Base-by-base conservation (phyloP, 768 basidiomycete species). In the Pholiota molesta region DNA sequence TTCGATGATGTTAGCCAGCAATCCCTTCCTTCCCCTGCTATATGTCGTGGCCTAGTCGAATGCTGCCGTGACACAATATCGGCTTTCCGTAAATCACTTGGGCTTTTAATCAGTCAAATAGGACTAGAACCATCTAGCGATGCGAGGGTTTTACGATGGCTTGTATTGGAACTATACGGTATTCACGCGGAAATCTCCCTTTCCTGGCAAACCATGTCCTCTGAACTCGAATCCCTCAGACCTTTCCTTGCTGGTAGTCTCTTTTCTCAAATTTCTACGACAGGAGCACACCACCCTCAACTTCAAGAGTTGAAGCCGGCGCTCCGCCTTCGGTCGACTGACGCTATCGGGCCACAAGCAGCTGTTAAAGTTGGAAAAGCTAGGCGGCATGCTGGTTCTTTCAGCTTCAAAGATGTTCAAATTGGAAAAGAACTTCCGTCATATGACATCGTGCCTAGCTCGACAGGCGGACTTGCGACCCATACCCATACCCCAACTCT, bases 341-440 rank as follows among this genome's bases (percentile, higher is more conserved):
- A 67, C 8, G 23, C 9, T 17, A 65, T 54, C 31, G 67, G 21
- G 71, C 60, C 64, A 62, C 44, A 59, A 31, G 57, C 54, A 42
- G 40, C 64, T 42, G 67, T 75, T 59, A 81, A 82, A 62, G 74
- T 73, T 26, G 86, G 86, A 28, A 88, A 83, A 53, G 82, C 86
- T 23, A 82, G 95, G 47, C 82, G 95, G 39, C 92, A 97, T 72
- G 95, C 92, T 5, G 95, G 95, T n/a, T 97, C 95, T 3, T 98
- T 97, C 77, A 97, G 95, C 63, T 88, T 83, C 26, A 91, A 94
- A 70, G 95, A 97, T 71, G 91, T 97, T 6, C 90, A 97, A 71
- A 87, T 92, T 55, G 95, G 95, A 42, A 93, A 89, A 74, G 80
- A 85, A 58, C 72, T 92, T 54, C 90, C 92, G 8, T 89, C 88